Percentiles rank a stretch among this genome's conserved stretches.
These are phyloP conservation scores for Eurotiales sp. DNA, from an alignment of 2,329 filamentous ascomycete species.

Conservation along the genomic window DNA sequence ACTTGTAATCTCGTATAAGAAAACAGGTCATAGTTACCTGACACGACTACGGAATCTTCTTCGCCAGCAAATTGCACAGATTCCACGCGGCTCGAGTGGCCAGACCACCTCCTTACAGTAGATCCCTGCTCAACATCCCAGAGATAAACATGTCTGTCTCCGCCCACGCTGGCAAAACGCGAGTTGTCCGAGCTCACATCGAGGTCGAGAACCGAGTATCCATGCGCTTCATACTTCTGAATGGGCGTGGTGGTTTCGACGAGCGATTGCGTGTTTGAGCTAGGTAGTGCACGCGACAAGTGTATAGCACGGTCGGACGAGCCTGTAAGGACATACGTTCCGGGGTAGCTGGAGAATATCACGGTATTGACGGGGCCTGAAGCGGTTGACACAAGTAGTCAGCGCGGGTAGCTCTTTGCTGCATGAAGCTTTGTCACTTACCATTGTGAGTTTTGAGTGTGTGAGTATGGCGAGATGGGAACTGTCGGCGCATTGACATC, in stretches of 20 bases:
- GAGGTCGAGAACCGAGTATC: conserved; percentile 85
- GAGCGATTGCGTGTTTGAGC: conserved; percentile 29
- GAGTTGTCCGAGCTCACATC: conserved; percentile 71
- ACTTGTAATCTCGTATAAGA: not conserved
- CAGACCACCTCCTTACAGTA: conserved; percentile 70
- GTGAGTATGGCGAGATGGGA: conserved; percentile 40
- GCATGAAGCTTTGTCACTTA: conserved; percentile 17
- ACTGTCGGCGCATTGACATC: conserved; percentile 29
- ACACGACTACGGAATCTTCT: conserved; percentile 68
- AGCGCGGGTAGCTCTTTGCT: not conserved
- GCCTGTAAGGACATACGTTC: conserved; percentile 78
- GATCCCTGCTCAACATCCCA: conserved; percentile 86
- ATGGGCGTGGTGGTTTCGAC: conserved; percentile 56
- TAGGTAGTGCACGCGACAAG: conserved; percentile 66
- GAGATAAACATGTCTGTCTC: conserved; percentile 85
- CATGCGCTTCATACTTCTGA: conserved; percentile 84
- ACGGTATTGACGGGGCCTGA: conserved; percentile 69
- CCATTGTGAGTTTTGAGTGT: conserved; percentile 45
- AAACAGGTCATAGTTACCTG: conserved; percentile 42
- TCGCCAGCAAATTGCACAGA: conserved; percentile 74
- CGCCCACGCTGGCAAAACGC: conserved; percentile 80
- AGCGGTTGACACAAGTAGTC: not conserved
- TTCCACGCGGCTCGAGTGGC: conserved; percentile 72
- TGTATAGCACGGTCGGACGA: conserved; percentile 80
- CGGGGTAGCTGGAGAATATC: conserved; percentile 67